A percentile compares a stretch with the other conserved stretches of the same genome.
Conservation (phyloP, 192 early-diverging fungal species). For the Entrophospora sp. region DNA sequence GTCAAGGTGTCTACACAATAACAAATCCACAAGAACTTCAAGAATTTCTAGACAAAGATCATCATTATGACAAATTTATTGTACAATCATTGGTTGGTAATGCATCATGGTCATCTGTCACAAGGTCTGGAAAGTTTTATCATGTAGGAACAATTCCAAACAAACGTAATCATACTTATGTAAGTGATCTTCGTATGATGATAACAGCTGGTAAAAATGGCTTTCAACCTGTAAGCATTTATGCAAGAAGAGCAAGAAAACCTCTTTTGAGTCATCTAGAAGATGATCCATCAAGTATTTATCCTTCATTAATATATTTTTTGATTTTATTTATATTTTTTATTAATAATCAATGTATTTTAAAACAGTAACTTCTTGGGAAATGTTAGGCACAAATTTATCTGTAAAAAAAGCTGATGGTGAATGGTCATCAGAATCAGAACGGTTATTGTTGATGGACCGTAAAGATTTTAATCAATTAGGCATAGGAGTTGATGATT, state of each 20-base stretch:
- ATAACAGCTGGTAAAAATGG: conserved; percentile 62
- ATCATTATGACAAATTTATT: conserved; percentile 88
- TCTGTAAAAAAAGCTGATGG: conserved; percentile 66
- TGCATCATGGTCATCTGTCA: conserved; percentile 70
- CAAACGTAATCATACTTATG: conserved; percentile 81
- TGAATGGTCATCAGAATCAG: conserved; percentile 76
- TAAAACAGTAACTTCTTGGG: conserved; percentile 69
- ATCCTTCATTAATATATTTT: background rate
- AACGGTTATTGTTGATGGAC: conserved; percentile 79
- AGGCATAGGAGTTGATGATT: conserved; percentile 74
- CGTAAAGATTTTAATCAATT: conserved; percentile 86
- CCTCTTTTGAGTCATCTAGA: conserved; percentile 45
- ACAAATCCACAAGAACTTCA: conserved; percentile 65
- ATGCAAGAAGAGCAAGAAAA: conserved; percentile 67
- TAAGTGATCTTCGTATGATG: conserved; percentile 82
- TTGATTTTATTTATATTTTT: too few species aligned
- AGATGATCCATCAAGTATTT: conserved; percentile 21
- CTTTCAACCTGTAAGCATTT: conserved; percentile 75
- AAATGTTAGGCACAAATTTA: conserved; percentile 86
- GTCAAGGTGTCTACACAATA: conserved; percentile 87
- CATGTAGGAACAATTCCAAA: conserved; percentile 88
- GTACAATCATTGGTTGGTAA: conserved; percentile 84
- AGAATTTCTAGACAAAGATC: conserved; percentile 63
- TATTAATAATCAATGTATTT: background rate
- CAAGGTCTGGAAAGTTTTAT: conserved; percentile 71